Percentiles rank a stretch among this genome's conserved stretches.
Conservation (phyloP, 345 rosid genomes). For the Mercurialis annua region DNA sequence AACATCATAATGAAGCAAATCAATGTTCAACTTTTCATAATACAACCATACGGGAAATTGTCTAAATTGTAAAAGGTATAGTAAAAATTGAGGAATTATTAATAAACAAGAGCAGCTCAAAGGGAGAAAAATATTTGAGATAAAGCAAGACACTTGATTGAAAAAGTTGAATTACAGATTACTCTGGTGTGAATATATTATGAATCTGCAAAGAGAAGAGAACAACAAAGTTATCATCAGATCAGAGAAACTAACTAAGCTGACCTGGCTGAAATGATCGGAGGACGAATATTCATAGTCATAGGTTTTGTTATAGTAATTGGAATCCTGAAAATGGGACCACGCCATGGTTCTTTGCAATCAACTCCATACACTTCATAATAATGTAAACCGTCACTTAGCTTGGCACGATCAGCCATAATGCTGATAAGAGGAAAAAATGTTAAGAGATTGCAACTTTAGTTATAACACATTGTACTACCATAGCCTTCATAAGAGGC, state of each 20-base stretch:
- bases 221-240: no score
- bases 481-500: background rate
- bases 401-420: conserved; percentile 85
- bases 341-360: conserved; percentile 92
- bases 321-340: conserved; percentile 86
- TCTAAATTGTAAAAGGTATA: no score
- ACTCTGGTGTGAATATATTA: no score
- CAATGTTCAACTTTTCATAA: background rate
- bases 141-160: no score
- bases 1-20: background rate
- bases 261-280: conserved; percentile 81
- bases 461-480: background rate
- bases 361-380: conserved; percentile 90
- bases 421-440: conserved; percentile 49
- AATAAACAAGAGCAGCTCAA: no score
- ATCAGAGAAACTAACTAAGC: no score
- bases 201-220: no score
- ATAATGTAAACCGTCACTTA: conserved; percentile 78
- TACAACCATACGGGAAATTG: background rate
- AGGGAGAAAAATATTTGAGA: no score
- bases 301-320: conserved; percentile 80
- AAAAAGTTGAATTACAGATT: background rate
- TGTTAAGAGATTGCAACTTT: background rate
- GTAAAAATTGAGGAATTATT: no score
- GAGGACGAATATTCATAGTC: conserved; percentile 57